Base-by-base conservation (phyloP, 2,329 filamentous ascomycete genomes). In the Aureobasidium sp. region DNA sequence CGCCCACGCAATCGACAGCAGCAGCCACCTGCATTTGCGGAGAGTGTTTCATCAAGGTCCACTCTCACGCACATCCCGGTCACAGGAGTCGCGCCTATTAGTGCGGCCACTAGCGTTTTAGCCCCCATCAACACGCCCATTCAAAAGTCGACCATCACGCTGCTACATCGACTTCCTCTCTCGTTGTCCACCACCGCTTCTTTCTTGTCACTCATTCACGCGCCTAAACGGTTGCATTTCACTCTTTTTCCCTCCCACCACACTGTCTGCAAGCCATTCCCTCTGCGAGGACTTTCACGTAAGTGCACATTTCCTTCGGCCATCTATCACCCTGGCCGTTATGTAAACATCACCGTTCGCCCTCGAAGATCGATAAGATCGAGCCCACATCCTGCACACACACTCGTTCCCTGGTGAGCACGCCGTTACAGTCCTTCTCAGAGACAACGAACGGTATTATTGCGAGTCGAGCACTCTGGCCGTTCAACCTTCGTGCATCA, bases 141-240 rank as follows among this genome's bases (percentile, higher is more conserved):
- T 60, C 44, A 60, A 60, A 60, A 59, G 56, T 59, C 63, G 60
- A 57, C 62, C 48, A 64, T 45, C 56, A 60, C 60, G 57, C 45
- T 40, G 42, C 42, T 44, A 59, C 56, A 59, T 59, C 44, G 22
- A 37, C 54, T 64, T 37, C 50, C 60, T 54, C 35, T 45, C 47
- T 58, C 31, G 44, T 60, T 24, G 45, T 31, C 57, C 45, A 60
- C 61, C 61, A 57, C 52, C 50, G 40, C 59, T 64, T 60, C 61
- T 61, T 57, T 61, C 57, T 61, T 63, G 62, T 65, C 65, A 63
- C 60, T 64, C 65, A 39, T 65, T 66, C 61, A 47, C 56, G 62
- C 65, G 63, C 62, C 49, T 61, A 59, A 62, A 61, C 63, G 60
- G 52, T 61, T 61, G 60, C 64, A 60, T 64, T 60, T 48, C 62